Evolutionary conservation across 192 early-diverging fungal genomes (phyloP).

Genomic region (Linnemannia hyalina): DNA sequence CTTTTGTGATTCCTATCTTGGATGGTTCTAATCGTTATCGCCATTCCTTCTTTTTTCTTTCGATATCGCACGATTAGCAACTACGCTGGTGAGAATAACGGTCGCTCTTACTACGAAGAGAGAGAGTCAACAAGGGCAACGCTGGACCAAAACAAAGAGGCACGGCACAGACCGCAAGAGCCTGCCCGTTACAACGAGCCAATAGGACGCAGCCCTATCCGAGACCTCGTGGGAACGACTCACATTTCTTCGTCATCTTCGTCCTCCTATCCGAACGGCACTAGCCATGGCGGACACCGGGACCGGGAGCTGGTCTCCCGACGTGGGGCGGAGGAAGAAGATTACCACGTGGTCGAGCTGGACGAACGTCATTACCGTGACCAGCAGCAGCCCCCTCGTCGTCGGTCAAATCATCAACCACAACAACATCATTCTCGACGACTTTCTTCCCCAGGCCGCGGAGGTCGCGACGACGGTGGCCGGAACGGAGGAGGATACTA

Average conservation of each 20-base stretch:
- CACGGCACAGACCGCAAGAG: constrained; percentile 21
- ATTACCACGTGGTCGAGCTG: background rate
- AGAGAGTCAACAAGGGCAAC: background rate
- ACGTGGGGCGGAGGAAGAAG: background rate
- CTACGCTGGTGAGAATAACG: background rate
- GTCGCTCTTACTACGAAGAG: constrained; percentile 1
- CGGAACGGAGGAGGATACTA: background rate
- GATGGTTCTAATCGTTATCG: constrained; percentile 1
- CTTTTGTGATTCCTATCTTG: background rate
- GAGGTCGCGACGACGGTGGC: background rate
- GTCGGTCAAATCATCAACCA: constrained; percentile 2
- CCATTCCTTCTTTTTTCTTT: background rate
- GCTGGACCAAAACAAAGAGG: constrained; percentile 15
- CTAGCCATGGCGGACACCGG: background rate
- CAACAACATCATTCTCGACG: background rate
- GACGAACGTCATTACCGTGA: background rate
- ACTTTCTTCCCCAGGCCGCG: background rate
- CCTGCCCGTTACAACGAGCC: constrained; percentile 1
- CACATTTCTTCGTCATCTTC: background rate
- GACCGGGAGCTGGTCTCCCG: constrained; percentile 2
- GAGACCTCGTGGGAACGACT: constrained; percentile 27
- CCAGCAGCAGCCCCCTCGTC: background rate
- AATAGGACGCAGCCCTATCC: constrained; percentile 32
- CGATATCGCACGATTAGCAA: background rate
- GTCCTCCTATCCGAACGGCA: background rate